Evolutionary conservation across 805 yeast genomes (phyloP).

Genomic region (Lipomyces kockii): DNA sequence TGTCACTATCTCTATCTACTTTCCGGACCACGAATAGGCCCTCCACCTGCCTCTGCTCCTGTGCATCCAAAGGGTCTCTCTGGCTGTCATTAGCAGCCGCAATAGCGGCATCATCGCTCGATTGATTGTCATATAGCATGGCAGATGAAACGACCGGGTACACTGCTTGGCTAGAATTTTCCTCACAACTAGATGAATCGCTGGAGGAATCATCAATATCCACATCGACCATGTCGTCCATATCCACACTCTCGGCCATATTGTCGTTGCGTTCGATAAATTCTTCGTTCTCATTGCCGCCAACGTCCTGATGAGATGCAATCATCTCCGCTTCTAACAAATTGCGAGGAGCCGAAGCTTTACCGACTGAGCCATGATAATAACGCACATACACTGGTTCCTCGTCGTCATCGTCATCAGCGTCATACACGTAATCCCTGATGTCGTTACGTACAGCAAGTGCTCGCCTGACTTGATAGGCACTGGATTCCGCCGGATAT

Average conservation of each 20-base stretch:
- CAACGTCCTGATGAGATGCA: not conserved
- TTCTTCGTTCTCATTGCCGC: not conserved
- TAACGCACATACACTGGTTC: not conserved
- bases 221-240: not conserved
- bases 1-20: not conserved
- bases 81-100: not conserved
- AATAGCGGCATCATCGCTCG: not conserved
- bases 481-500: not conserved
- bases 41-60: not conserved
- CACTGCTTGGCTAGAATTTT: not conserved
- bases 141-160: not conserved
- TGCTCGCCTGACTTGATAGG: not conserved
- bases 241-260: not conserved
- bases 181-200: not conserved
- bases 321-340: not conserved
- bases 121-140: not conserved
- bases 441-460: not conserved
- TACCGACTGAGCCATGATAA: constrained; percentile 4
- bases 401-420: not conserved
- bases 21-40: not conserved
- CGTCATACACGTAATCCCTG: not conserved
- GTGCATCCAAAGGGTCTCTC: not conserved
- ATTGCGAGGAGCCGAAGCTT: not conserved
- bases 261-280: not conserved
- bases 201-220: not conserved